Evolutionary conservation across 805 yeast genomes (phyloP), one percentile per base, ranked within the genome.

Genomic region (Starmerella tilneyi): DNA sequence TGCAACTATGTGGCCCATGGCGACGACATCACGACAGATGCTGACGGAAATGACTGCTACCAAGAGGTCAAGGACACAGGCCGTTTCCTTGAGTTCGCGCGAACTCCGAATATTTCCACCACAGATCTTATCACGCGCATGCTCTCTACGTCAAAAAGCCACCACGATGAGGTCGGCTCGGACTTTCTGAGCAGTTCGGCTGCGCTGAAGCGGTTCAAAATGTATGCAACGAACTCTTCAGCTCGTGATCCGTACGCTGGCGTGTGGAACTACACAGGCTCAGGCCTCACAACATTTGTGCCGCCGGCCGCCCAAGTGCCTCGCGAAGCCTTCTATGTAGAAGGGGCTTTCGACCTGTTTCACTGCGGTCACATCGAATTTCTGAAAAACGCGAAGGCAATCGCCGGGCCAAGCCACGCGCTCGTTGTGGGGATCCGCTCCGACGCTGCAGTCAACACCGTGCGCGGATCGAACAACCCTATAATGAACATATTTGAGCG

Each of bases 1-100:
- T 92, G 98, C 66, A 65, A 76, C 58, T 92, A 79, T 61, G 98
- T 92, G n/a, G 95, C 92, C 9, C 98, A 92, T 63, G 98, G 98
- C 6, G 98, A 92, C 63, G 98, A 92, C 60, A 85, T 92, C 53
- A 92, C 96, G 21, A 83, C 96, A 2, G 97, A 92, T 63, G 95
- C 95, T 13, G 73, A 84, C 58, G 98, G 98, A 2, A 79, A 84
- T 46, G 98, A 92, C 64, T 85, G 96, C 58, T 92, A 92, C 64
- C 80, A 81, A 47, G 71, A 62, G 21, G 84, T 88, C 53, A 88
- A 89, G 61, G 84, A 84, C 44, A 64, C 76, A 59, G 94, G 94
- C n/a, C 66, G 89, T 53, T 84, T 89, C 60, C 73, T 79, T 17
- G 85, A 84, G n/a, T 97, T 92, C 35, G 86, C 84, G 63, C 71